Evolutionary conservation across 2,329 filamentous ascomycete species (phyloP).

Genomic region (Cladorrhinum sp.): DNA sequence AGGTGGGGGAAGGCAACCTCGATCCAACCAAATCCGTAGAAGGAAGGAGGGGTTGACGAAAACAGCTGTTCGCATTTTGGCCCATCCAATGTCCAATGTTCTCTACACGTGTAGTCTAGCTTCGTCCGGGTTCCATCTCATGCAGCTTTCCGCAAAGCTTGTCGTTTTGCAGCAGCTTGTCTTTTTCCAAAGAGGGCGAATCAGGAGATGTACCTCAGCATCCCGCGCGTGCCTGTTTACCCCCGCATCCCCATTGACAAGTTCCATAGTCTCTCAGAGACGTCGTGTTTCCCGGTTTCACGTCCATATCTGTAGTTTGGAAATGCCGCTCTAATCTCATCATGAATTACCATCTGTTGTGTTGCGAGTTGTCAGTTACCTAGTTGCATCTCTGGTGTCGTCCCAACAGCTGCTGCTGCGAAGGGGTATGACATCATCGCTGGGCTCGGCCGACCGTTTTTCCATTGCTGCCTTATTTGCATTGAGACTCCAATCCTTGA

Average conservation of each 20-base stretch:
- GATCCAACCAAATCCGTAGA: not conserved
- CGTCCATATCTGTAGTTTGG: not conserved
- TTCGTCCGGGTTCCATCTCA: not conserved
- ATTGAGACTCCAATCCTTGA: too few relatives aligned
- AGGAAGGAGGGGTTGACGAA: conserved; percentile 8
- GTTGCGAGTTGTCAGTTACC: not conserved
- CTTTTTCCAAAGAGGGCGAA: not conserved
- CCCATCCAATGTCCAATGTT: not conserved
- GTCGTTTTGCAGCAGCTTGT: not conserved
- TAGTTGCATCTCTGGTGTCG: too few relatives aligned
- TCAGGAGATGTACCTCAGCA: not conserved
- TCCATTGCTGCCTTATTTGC: not conserved
- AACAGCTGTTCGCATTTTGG: not conserved
- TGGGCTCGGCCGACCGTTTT: not conserved
- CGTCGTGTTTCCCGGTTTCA: not conserved
- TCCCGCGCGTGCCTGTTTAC: not conserved
- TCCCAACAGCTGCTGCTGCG: not conserved
- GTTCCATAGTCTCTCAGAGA: not conserved
- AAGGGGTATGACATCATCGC: not conserved
- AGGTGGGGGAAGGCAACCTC: not conserved
- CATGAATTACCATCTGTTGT: not conserved
- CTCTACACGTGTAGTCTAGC: too few relatives aligned
- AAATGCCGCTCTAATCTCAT: not conserved
- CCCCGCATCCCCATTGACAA: not conserved
- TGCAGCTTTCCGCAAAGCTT: conserved; percentile 4